Evolutionary conservation across 805 yeast genomes (phyloP).

Genomic region (Sungouiella thailandica): DNA sequence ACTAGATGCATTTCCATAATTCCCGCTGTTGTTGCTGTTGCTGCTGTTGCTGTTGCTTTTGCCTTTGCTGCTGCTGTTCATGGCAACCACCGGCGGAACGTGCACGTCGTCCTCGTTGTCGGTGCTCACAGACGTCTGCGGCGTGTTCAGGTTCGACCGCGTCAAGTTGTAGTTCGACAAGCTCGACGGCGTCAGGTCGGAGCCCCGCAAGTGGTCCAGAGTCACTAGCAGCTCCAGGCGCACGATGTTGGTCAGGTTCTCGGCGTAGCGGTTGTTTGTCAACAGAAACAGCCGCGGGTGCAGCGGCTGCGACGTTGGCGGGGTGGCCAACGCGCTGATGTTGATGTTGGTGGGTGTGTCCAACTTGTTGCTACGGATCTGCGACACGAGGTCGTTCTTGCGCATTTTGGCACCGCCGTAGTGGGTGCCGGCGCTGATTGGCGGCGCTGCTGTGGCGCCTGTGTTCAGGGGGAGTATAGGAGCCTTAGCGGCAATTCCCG

Average conservation of each 20-base stretch:
- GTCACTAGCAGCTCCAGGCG: constrained; percentile 11
- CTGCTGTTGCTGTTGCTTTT: no score
- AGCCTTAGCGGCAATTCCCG: no score
- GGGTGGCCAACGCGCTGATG: constrained; percentile 1
- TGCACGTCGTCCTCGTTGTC: constrained; percentile 8
- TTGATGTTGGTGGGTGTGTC: constrained; percentile 26
- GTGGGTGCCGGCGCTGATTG: no score
- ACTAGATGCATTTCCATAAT: no score
- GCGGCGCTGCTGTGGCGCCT: no score
- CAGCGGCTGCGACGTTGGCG: constrained; percentile 2
- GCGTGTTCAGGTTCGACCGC: constrained; percentile 25
- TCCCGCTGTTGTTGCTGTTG: no score
- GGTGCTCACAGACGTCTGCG: constrained; percentile 27
- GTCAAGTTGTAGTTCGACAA: constrained; percentile 19
- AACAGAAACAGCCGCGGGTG: constrained; percentile 6
- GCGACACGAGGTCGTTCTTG: constrained; percentile 18
- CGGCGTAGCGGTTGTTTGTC: constrained; percentile 13
- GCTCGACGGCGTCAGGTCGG: constrained; percentile 20
- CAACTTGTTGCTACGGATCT: constrained; percentile 17
- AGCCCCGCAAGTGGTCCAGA: constrained; percentile 1
- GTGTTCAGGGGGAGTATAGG: no score
- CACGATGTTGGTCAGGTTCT: constrained; percentile 14
- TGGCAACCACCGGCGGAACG: no score
- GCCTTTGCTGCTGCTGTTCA: no score
- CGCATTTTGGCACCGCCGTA: no score